phyloP scores from a whole-genome alignment of 2,329 filamentous ascomycete species.

The Diaporthe citri region DNA sequence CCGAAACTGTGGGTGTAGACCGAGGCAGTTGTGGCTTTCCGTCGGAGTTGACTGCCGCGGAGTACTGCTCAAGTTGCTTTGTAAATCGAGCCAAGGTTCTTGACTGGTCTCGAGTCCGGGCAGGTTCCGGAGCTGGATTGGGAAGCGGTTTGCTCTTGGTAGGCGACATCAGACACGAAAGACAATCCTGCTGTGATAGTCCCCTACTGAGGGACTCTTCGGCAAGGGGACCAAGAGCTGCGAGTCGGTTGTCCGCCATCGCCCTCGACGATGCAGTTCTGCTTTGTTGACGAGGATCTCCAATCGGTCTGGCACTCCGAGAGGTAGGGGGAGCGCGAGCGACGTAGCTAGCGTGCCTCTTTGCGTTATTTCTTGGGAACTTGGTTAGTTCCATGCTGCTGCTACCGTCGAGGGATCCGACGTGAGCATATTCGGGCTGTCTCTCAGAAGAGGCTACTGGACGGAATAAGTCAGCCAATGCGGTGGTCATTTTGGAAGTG shows the following conservation, averaged over 20 bases:
- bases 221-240: conserved; percentile 53
- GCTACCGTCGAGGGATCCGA: conserved; percentile 35
- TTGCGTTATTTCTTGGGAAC: conserved; percentile 24
- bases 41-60: conserved; percentile 52
- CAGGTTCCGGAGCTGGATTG: conserved; percentile 43
- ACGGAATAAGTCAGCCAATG: neutral
- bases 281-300: neutral
- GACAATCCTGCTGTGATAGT: conserved; percentile 58
- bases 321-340: conserved; percentile 36
- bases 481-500: too few species aligned
- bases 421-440: conserved; percentile 38
- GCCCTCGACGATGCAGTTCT: conserved; percentile 32
- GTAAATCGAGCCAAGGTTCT: conserved; percentile 57
- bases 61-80: conserved; percentile 57
- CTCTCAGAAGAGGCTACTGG: conserved; percentile 22
- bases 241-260: conserved; percentile 48
- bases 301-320: neutral
- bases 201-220: conserved; percentile 60
- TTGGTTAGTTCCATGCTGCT: neutral
- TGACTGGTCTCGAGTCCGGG: conserved; percentile 58
- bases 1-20: conserved; percentile 55
- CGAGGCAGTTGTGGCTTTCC: conserved; percentile 51
- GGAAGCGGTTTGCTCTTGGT: conserved; percentile 40
- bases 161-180: conserved; percentile 51
- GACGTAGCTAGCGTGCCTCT: conserved; percentile 38